phyloP scores from a whole-genome alignment of 129 eudicot species.

The Tanacetum coccineum region DNA sequence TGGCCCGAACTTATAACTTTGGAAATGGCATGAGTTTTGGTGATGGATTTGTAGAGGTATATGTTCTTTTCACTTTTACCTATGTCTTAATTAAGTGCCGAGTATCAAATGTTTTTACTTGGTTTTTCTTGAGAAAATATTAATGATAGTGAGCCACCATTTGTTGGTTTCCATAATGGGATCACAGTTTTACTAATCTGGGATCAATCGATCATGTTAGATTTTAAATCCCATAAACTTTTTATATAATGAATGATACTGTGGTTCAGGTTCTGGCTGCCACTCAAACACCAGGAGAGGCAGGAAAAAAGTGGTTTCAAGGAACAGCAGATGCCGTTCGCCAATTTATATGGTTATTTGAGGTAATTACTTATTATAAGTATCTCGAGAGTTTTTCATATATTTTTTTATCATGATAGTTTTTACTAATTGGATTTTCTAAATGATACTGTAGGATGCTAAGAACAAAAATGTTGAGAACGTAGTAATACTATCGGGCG shows the following conservation, averaged over 20 bases:
- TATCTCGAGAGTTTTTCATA: neutral
- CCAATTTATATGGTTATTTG: slow-evolving; percentile 82
- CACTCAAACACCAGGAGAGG: slow-evolving; percentile 92
- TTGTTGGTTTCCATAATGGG: neutral
- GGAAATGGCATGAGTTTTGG: slow-evolving; percentile 86
- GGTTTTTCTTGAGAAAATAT: neutral
- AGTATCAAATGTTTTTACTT: neutral
- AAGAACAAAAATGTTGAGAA: slow-evolving; percentile 76
- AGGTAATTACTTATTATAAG: slow-evolving; percentile 38
- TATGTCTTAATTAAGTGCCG: slow-evolving; percentile 1
- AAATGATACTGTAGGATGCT: slow-evolving; percentile 48
- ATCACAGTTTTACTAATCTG: neutral
- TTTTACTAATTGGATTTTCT: neutral
- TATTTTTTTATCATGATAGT: neutral
- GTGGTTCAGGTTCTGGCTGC: slow-evolving; percentile 73
- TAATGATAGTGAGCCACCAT: neutral
- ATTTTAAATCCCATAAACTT: neutral
- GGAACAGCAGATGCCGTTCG: slow-evolving; percentile 95
- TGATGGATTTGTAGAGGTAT: slow-evolving; percentile 91
- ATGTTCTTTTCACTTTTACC: neutral
- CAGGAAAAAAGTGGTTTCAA: slow-evolving; percentile 88
- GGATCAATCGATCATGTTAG: neutral
- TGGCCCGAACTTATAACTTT: slow-evolving; percentile 72
- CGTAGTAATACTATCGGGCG: slow-evolving; percentile 76
- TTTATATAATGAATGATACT: neutral